Conservation (phyloP, 345 rosid species). For the Cochlearia excelsa region DNA sequence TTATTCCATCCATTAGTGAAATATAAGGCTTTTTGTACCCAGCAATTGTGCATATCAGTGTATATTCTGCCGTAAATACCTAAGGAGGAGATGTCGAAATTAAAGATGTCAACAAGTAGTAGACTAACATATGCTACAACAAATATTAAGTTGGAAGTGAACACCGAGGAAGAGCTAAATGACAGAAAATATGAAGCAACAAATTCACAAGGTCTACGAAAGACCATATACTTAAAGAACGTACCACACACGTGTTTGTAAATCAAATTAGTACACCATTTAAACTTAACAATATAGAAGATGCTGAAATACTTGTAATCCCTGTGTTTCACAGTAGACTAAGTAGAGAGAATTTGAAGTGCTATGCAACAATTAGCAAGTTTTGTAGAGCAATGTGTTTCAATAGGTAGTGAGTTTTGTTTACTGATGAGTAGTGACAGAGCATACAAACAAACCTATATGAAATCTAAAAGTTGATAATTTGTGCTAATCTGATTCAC, state of each 20-base stretch:
- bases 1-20: constrained; percentile 88
- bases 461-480: constrained; percentile 68
- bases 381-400: not conserved
- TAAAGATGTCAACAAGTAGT: no score
- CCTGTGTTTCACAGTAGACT: not conserved
- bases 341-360: no score
- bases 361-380: no score
- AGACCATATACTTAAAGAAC: not conserved
- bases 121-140: no score
- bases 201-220: not conserved
- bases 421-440: constrained; percentile 10
- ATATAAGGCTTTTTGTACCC: constrained; percentile 84
- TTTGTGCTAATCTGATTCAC: constrained; percentile 71
- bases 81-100: constrained; percentile 24
- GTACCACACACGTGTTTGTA: no score
- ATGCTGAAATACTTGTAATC: not conserved
- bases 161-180: not conserved
- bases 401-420: not conserved
- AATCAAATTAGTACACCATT: no score
- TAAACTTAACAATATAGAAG: not conserved
- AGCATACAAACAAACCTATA: constrained; percentile 64
- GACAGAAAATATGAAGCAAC: constrained; percentile 1
- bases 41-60: constrained; percentile 81
- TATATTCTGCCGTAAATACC: constrained; percentile 87
- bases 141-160: not conserved